Evolutionary conservation across 2,329 filamentous ascomycete species (phyloP).

Genomic region (Diplodia mutila): DNA sequence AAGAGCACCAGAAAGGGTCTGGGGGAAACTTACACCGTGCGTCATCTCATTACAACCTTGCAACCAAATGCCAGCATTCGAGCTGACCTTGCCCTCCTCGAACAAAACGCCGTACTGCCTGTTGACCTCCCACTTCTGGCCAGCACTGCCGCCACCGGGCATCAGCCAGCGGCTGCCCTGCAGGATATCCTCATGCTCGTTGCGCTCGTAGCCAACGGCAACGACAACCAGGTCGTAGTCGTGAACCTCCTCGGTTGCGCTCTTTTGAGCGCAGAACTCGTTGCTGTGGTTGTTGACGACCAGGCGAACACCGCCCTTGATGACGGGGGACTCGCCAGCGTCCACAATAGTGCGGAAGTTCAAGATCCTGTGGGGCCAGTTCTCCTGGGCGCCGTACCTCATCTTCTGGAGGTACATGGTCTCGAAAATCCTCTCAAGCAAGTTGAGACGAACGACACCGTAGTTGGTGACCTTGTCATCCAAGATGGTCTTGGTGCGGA

Average conservation of each 20-base stretch:
- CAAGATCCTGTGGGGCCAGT: constrained; percentile 83
- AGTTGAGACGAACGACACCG: constrained; percentile 85
- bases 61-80: constrained; percentile 81
- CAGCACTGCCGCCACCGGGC: constrained; percentile 53
- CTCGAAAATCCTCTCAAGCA: constrained; percentile 88
- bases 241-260: constrained; percentile 59
- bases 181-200: constrained; percentile 78
- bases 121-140: constrained; percentile 65
- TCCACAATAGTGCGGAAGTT: constrained; percentile 67
- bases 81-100: constrained; percentile 66
- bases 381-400: constrained; percentile 63
- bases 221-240: constrained; percentile 82
- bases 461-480: constrained; percentile 89
- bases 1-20: not conserved
- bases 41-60: constrained; percentile 93
- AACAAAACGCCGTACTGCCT: constrained; percentile 82
- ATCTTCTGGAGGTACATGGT: constrained; percentile 85
- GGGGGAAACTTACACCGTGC: constrained; percentile 72
- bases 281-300: constrained; percentile 59
- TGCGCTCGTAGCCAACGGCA: constrained; percentile 82
- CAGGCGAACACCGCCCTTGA: constrained; percentile 38
- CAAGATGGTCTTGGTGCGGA: constrained; percentile 64
- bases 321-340: constrained; percentile 55
- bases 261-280: constrained; percentile 38
- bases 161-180: constrained; percentile 66